Evolutionary conservation across 495 filamentous ascomycete genomes (phyloP).

Genomic region (Hypoxylon fragiforme): DNA sequence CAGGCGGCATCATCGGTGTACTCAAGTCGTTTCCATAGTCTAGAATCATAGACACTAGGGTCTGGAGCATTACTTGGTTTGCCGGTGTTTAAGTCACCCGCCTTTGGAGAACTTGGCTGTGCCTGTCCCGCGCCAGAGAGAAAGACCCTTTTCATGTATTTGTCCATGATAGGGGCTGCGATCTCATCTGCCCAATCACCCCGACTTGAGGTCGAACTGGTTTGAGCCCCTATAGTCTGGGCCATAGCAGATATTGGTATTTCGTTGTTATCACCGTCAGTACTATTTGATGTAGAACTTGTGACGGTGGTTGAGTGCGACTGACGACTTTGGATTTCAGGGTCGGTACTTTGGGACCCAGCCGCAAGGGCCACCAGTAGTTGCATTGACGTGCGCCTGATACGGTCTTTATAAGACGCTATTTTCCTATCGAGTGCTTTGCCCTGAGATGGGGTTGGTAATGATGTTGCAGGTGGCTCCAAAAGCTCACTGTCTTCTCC

Average conservation of each 20-base stretch:
- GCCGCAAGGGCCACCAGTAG: constrained; percentile 29
- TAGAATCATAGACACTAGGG: constrained; percentile 13
- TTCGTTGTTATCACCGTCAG: background rate
- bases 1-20: constrained; percentile 1
- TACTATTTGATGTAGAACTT: background rate
- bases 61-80: constrained; percentile 1
- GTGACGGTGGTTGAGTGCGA: background rate
- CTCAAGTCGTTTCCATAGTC: constrained; percentile 8
- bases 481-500: background rate
- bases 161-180: background rate
- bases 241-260: background rate
- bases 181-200: constrained; percentile 21
- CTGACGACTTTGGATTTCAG: background rate
- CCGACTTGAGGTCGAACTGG: background rate
- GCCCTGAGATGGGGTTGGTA: constrained; percentile 9
- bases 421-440: constrained; percentile 4
- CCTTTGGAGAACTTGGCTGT: background rate
- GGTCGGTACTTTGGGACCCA: too few relatives aligned
- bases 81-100: background rate
- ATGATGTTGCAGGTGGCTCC: background rate
- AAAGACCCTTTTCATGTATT: background rate
- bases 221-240: constrained; percentile 4
- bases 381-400: constrained; percentile 24
- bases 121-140: background rate
- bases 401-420: constrained; percentile 4